Percentiles rank a stretch among this genome's conserved stretches.
phyloP scores from a whole-genome alignment of 2,329 filamentous ascomycete species.

The Monilinia fructicola region DNA sequence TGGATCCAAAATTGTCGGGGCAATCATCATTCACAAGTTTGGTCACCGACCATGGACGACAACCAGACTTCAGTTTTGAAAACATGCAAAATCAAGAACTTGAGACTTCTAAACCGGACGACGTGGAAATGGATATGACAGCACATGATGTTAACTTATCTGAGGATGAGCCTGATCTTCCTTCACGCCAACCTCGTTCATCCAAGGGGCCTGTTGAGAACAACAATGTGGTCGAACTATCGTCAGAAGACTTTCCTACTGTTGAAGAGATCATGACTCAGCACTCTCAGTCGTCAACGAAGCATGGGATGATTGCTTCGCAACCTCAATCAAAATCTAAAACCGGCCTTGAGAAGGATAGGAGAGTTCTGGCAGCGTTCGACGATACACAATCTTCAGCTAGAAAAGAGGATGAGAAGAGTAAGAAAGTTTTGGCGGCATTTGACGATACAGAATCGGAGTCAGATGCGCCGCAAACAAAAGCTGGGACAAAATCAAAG shows the following conservation, averaged over 20 bases:
- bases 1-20: constrained; percentile 38
- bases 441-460: constrained; percentile 17
- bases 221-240: constrained; percentile 20
- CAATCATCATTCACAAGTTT: constrained; percentile 45
- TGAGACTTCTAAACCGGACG: constrained; percentile 25
- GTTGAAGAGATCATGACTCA: constrained; percentile 35
- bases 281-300: constrained; percentile 38
- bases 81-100: constrained; percentile 32
- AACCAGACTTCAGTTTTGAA: constrained; percentile 48
- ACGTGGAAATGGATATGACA: constrained; percentile 19
- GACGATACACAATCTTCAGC: constrained; percentile 37
- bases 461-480: constrained; percentile 22
- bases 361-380: constrained; percentile 40
- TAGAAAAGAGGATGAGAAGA: constrained; percentile 26
- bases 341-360: constrained; percentile 12
- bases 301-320: constrained; percentile 29
- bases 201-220: background rate
- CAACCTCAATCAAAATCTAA: background rate
- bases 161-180: constrained; percentile 19
- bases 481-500: constrained; percentile 1
- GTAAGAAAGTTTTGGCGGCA: constrained; percentile 29
- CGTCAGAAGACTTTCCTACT: constrained; percentile 33
- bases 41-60: constrained; percentile 49
- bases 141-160: background rate
- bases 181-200: background rate